These are phyloP conservation scores for Fusarium stilboides DNA, from an alignment of 2,329 filamentous ascomycete species.

Conservation along the genomic window DNA sequence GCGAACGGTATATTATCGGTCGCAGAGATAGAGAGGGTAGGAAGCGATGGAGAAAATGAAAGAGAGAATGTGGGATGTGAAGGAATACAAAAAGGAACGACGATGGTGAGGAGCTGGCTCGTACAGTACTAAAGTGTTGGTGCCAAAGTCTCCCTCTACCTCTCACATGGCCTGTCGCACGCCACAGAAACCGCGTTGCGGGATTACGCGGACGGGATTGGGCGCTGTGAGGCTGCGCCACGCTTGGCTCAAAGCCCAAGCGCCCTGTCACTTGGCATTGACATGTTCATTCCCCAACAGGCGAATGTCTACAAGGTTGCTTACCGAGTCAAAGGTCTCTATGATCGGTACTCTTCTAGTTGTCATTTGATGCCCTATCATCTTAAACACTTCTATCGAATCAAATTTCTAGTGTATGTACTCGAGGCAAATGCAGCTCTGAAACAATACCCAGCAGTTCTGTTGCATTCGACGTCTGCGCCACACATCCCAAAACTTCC, in stretches of 20 bases:
- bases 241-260: slow-evolving; percentile 48
- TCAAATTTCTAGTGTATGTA: background rate
- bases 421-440: background rate
- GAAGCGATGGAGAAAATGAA: slow-evolving; percentile 1
- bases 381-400: background rate
- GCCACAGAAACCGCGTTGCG: slow-evolving; percentile 47
- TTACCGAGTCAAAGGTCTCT: slow-evolving; percentile 26
- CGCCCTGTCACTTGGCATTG: slow-evolving; percentile 36
- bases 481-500: slow-evolving; percentile 29
- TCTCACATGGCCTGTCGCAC: slow-evolving; percentile 47
- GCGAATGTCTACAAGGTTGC: slow-evolving; percentile 12
- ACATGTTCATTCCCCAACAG: slow-evolving; percentile 24
- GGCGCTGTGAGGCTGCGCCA: slow-evolving; percentile 52
- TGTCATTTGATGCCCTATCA: background rate
- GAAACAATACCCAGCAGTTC: slow-evolving; percentile 9
- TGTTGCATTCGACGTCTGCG: slow-evolving; percentile 34
- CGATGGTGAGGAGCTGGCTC: slow-evolving; percentile 33
- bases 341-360: slow-evolving; percentile 10
- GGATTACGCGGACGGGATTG: slow-evolving; percentile 49
- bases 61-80: slow-evolving; percentile 22
- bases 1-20: slow-evolving; percentile 14
- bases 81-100: slow-evolving; percentile 32
- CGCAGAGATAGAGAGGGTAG: slow-evolving; percentile 10
- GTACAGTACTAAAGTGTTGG: slow-evolving; percentile 24
- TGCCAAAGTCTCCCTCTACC: slow-evolving; percentile 43